phyloP scores from a whole-genome alignment of 2,329 filamentous ascomycete species.

The Elsinoe batatas region DNA sequence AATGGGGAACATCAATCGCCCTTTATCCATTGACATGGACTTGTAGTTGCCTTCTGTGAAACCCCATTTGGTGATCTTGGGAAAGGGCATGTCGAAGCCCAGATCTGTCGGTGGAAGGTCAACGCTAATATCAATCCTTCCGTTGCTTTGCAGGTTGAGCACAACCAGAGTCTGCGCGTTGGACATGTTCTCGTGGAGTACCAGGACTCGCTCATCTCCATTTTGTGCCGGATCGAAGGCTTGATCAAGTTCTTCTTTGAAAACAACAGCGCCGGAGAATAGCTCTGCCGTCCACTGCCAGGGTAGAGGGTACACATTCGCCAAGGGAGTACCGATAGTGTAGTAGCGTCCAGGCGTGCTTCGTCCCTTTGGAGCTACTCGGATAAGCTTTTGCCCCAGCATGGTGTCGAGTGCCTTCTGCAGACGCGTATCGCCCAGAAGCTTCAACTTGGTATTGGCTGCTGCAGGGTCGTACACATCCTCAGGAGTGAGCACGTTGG shows the following conservation, averaged over 20 bases:
- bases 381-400: conserved; percentile 45
- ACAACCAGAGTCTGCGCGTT: conserved; percentile 54
- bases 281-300: conserved; percentile 37
- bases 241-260: conserved; percentile 52
- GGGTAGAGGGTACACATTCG: conserved; percentile 48
- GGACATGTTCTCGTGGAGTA: conserved; percentile 38
- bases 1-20: conserved; percentile 55
- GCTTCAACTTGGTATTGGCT: conserved; percentile 33
- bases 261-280: conserved; percentile 47
- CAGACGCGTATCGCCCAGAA: conserved; percentile 26
- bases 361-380: conserved; percentile 43
- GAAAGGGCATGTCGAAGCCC: conserved; percentile 30
- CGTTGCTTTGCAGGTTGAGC: conserved; percentile 53
- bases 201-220: conserved; percentile 23
- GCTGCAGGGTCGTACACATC: conserved; percentile 29
- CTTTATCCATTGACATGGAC: conserved; percentile 56
- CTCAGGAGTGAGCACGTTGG: conserved; percentile 35
- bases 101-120: conserved; percentile 48
- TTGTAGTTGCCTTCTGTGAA: conserved; percentile 64
- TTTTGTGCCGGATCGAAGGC: conserved; percentile 35
- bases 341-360: conserved; percentile 52
- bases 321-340: conserved; percentile 51
- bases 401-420: conserved; percentile 47
- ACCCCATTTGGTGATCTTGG: conserved; percentile 49
- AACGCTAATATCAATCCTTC: conserved; percentile 46